Conservation (phyloP, 768 basidiomycete species). For the Lactifluus rugatus region DNA sequence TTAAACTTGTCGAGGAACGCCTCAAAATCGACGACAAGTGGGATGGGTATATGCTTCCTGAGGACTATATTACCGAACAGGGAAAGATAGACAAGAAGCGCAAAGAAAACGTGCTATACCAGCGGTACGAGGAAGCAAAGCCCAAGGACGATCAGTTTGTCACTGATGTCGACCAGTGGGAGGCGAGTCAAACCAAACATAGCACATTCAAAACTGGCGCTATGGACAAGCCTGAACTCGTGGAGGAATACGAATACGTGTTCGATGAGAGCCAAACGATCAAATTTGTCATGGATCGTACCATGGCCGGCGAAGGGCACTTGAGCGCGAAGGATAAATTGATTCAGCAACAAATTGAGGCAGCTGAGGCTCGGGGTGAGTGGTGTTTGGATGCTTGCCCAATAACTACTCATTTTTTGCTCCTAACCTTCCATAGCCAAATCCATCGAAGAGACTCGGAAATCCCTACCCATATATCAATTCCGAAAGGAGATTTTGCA, state of each 20-base stretch:
- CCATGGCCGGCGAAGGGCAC: conserved; percentile 52
- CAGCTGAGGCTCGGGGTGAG: conserved; percentile 82
- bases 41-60: conserved; percentile 94
- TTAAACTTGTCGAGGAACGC: conserved; percentile 87
- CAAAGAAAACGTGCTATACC: conserved; percentile 84
- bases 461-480: conserved; percentile 83
- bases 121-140: conserved; percentile 90
- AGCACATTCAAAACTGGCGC: conserved; percentile 89
- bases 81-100: conserved; percentile 97
- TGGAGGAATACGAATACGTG: conserved; percentile 91
- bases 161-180: conserved; percentile 98
- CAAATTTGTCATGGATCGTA: conserved; percentile 80
- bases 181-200: conserved; percentile 80
- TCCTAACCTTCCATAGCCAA: conserved; percentile 41
- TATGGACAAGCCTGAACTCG: conserved; percentile 73
- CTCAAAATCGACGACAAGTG: conserved; percentile 90
- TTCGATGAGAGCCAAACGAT: conserved; percentile 98
- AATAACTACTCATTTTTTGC: background rate
- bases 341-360: conserved; percentile 80
- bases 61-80: conserved; percentile 97
- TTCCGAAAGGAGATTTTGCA: conserved; percentile 83
- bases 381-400: background rate
- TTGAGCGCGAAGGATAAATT: conserved; percentile 81
- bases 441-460: conserved; percentile 88
- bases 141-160: conserved; percentile 90